Conservation (phyloP, 768 basidiomycete genomes). For the Rossbeevera mucosa region DNA sequence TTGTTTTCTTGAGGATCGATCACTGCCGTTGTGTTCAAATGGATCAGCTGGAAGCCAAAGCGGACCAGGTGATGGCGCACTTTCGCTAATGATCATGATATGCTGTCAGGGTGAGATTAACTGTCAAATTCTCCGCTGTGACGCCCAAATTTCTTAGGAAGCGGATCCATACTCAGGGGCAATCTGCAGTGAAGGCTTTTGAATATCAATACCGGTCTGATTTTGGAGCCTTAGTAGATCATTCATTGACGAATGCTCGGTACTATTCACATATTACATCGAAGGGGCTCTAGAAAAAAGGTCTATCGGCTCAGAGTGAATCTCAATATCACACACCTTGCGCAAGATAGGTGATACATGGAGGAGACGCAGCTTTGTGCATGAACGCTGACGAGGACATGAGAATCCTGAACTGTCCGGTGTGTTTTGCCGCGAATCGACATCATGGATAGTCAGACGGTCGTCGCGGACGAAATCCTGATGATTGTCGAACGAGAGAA, state of each 20-base stretch:
- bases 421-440: slow-evolving; percentile 1
- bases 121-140: slow-evolving; percentile 4
- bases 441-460: slow-evolving; percentile 39
- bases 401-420: not conserved
- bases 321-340: slow-evolving; percentile 43
- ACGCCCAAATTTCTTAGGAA: slow-evolving; percentile 47
- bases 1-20: slow-evolving; percentile 22
- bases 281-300: slow-evolving; percentile 59
- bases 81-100: slow-evolving; percentile 30
- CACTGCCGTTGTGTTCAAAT: slow-evolving; percentile 41
- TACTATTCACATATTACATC: slow-evolving; percentile 51
- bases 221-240: slow-evolving; percentile 47
- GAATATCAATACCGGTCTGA: slow-evolving; percentile 49
- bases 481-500: slow-evolving; percentile 55
- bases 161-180: slow-evolving; percentile 55
- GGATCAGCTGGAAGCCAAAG: slow-evolving; percentile 51
- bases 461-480: slow-evolving; percentile 51
- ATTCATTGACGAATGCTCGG: not conserved
- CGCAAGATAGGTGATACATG: not conserved
- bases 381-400: slow-evolving; percentile 41
- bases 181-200: slow-evolving; percentile 47
- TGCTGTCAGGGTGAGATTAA: slow-evolving; percentile 5
- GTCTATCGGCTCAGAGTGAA: slow-evolving; percentile 41
- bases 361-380: slow-evolving; percentile 43
- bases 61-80: slow-evolving; percentile 46